Conservation (phyloP, 345 rosid species). For the Syzygium grande region DNA sequence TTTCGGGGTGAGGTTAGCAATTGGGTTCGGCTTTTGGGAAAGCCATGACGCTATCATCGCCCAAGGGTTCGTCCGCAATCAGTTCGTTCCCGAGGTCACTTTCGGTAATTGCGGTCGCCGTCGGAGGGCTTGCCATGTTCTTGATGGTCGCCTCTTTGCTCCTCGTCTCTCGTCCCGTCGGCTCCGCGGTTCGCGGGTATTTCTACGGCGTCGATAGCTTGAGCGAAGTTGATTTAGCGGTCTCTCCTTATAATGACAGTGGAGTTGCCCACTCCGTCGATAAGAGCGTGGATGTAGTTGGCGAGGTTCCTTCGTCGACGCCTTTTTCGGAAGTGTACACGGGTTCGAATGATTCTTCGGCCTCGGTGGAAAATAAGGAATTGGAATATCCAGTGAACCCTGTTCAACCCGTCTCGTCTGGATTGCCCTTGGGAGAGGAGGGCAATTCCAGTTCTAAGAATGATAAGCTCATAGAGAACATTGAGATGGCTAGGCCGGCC, state of each 20-base stretch:
- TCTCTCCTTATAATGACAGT: constrained; percentile 4
- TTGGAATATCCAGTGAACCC: background rate
- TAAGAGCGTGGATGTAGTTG: constrained; percentile 4
- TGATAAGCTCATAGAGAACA: constrained; percentile 6
- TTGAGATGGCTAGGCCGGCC: background rate
- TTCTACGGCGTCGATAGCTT: constrained; percentile 49
- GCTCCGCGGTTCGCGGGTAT: constrained; percentile 44
- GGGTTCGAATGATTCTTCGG: constrained; percentile 2
- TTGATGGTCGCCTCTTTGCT: constrained; percentile 60
- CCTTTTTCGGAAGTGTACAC: constrained; percentile 2
- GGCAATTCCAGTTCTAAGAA: background rate
- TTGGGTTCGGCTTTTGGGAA: background rate
- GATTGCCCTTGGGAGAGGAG: background rate
- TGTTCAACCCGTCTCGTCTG: background rate
- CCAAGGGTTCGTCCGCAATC: constrained; percentile 25
- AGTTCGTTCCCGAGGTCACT: constrained; percentile 47
- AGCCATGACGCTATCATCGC: constrained; percentile 49
- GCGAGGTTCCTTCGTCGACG: constrained; percentile 9
- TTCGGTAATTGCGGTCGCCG: constrained; percentile 41
- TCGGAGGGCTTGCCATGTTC: constrained; percentile 61
- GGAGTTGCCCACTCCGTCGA: background rate
- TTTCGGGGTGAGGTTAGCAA: background rate
- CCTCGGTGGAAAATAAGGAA: constrained; percentile 8
- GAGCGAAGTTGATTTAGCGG: constrained; percentile 17
- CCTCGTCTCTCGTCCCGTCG: constrained; percentile 46